Conservation (phyloP, 1,284 basidiomycete genomes). For the Schizophyllum amplum region DNA sequence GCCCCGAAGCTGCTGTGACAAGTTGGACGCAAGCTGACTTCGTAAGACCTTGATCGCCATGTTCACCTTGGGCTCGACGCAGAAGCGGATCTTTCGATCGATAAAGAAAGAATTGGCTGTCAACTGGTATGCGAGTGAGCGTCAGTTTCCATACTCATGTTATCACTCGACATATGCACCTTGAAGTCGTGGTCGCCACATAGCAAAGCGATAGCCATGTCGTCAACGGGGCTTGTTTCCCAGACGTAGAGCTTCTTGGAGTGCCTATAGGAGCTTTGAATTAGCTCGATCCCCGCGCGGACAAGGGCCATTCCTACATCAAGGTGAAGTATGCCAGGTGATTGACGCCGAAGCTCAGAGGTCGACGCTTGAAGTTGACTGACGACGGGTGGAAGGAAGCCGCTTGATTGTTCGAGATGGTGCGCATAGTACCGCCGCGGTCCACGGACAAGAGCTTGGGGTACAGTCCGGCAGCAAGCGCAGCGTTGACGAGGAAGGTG, state of each 20-base stretch:
- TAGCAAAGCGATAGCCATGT: slow-evolving; percentile 74
- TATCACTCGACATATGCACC: slow-evolving; percentile 32
- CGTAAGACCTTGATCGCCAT: slow-evolving; percentile 81
- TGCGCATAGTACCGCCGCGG: slow-evolving; percentile 54
- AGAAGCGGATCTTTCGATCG: slow-evolving; percentile 82
- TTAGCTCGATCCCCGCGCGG: slow-evolving; percentile 2
- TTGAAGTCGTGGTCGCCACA: slow-evolving; percentile 93
- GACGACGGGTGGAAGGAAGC: slow-evolving; percentile 90
- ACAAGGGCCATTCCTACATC: slow-evolving; percentile 66
- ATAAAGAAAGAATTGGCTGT: slow-evolving; percentile 67
- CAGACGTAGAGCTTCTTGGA: slow-evolving; percentile 93
- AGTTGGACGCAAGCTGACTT: slow-evolving; percentile 50
- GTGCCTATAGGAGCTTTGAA: slow-evolving; percentile 57
- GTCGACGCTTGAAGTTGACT: slow-evolving; percentile 69
- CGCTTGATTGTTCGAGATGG: slow-evolving; percentile 81
- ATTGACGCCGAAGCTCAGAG: slow-evolving; percentile 67
- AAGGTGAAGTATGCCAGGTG: slow-evolving; percentile 86
- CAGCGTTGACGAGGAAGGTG: slow-evolving; percentile 67
- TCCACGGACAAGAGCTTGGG: slow-evolving; percentile 86
- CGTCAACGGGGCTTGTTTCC: slow-evolving; percentile 90
- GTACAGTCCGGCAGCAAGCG: slow-evolving; percentile 83
- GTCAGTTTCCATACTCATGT: background rate
- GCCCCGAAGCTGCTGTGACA: slow-evolving; percentile 61
- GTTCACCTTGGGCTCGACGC: slow-evolving; percentile 61
- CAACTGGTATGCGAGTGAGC: slow-evolving; percentile 36